Conservation (phyloP, 2,329 filamentous ascomycete genomes). For the Ophiostoma montium region DNA sequence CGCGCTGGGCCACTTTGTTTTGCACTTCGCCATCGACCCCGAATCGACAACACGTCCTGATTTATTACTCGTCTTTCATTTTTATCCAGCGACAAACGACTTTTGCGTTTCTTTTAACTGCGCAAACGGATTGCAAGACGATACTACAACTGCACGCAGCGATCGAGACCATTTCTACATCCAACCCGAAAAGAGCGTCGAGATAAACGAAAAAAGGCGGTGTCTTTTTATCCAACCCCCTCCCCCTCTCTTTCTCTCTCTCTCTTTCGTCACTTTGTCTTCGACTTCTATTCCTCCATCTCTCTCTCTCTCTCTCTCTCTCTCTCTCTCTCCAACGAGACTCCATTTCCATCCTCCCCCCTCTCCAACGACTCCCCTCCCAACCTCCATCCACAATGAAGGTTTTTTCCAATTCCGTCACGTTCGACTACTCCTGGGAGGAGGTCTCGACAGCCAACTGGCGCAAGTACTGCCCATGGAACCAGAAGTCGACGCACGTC, state of each 20-base stretch:
- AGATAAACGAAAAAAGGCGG: neutral
- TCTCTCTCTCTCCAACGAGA: neutral
- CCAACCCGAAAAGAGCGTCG: neutral
- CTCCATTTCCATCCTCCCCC: neutral
- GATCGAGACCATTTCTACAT: no score
- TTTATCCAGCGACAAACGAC: no score
- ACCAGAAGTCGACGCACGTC: slow-evolving; percentile 95
- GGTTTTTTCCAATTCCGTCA: slow-evolving; percentile 80
- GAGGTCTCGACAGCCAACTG: slow-evolving; percentile 96
- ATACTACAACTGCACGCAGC: no score
- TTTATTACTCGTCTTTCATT: no score
- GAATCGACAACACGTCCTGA: no score
- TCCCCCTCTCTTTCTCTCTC: neutral
- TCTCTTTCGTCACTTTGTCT: no score
- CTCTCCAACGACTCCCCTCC: neutral
- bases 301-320: neutral
- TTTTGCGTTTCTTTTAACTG: no score
- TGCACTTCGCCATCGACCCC: no score
- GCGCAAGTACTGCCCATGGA: slow-evolving; percentile 98
- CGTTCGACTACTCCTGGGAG: slow-evolving; percentile 97
- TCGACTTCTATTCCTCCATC: neutral
- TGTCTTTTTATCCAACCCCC: neutral
- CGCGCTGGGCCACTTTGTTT: no score
- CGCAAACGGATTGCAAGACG: no score
- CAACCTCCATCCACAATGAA: slow-evolving; percentile 50